Evolutionary conservation across 2,329 filamentous ascomycete species (phyloP), one percentile per base, ranked within the genome.

Genomic region (Fusarium sp.): DNA sequence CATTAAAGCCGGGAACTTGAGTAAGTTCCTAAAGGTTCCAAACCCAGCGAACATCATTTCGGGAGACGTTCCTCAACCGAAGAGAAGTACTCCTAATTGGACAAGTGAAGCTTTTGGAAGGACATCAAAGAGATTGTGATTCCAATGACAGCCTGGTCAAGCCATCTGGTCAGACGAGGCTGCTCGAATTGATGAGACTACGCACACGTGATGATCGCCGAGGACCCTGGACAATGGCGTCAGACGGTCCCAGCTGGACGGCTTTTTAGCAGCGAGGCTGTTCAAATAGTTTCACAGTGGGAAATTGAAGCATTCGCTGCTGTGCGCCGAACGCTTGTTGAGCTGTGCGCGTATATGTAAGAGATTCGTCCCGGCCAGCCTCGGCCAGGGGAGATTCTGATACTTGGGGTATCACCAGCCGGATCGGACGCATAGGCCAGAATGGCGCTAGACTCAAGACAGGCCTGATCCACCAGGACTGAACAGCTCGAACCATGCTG

Each of bases 401-500:
- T 48, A 60, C 64, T 36, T 65, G 44, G 55, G 18, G 8, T 11
- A 34, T 34, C 31, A 34, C 31, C 31, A 34, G 31, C 31, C 34
- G 23, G 47, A 44, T 37, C 68, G 51, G 59, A 44, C 53, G 53
- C 28, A 37, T 60, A 39, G 52, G 48, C 12, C 34, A 59, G 47
- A 62, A 50, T 41, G 36, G 56, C 66, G 61, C 65, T 69, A 70
- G 41, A 47, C 62, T 58, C 36, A 50, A 66, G 57, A 18, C 46
- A 30, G 60, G 16, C 50, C 15, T 64, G 63, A 60, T 62, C 60
- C 68, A 70, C 68, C 57, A 39, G 52, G 65, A 62, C 62, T 51
- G 47, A 53, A 56, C 52, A 57, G 66, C 73, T 70, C 56, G 63
- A 71, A 65, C 71, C 71, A 72, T 63, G 65, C 61, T 55, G 52